A percentile compares a stretch with the other conserved stretches of the same genome.
phyloP scores from a whole-genome alignment of 495 filamentous ascomycete genomes.

The Neurospora hispaniola region DNA sequence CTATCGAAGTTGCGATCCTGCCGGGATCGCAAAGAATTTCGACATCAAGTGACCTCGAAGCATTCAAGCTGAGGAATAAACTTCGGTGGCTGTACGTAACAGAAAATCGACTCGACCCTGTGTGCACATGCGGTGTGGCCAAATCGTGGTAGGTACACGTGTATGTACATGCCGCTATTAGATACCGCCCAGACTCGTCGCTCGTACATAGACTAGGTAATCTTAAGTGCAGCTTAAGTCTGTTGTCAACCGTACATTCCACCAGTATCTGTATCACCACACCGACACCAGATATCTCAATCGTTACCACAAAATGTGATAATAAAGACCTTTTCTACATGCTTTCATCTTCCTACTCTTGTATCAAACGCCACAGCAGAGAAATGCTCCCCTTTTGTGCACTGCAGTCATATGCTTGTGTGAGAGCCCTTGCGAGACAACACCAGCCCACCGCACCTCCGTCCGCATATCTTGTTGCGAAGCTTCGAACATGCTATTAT shows the following conservation, averaged over 20 bases:
- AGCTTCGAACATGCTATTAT: neutral
- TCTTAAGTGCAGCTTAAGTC: neutral
- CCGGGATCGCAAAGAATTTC: neutral
- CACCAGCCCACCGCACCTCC: neutral
- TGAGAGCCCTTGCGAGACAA: neutral
- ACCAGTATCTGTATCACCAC: neutral
- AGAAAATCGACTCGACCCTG: neutral
- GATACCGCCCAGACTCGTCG: neutral
- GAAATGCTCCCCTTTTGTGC: neutral
- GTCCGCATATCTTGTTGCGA: neutral
- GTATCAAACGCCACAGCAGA: neutral
- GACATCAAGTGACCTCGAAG: neutral
- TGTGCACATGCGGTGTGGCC: neutral
- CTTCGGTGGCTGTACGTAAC: neutral
- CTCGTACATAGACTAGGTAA: neutral
- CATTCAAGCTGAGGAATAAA: neutral
- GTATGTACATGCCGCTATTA: neutral
- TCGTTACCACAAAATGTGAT: neutral
- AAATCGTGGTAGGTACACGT: neutral
- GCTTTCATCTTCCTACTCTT: neutral
- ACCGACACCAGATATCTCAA: neutral
- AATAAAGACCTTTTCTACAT: neutral
- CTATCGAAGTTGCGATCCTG: neutral
- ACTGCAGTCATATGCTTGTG: neutral
- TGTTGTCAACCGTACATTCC: neutral